Evolutionary conservation across 495 filamentous ascomycete species (phyloP).

Genomic region (Lasiosphaeria hispida): DNA sequence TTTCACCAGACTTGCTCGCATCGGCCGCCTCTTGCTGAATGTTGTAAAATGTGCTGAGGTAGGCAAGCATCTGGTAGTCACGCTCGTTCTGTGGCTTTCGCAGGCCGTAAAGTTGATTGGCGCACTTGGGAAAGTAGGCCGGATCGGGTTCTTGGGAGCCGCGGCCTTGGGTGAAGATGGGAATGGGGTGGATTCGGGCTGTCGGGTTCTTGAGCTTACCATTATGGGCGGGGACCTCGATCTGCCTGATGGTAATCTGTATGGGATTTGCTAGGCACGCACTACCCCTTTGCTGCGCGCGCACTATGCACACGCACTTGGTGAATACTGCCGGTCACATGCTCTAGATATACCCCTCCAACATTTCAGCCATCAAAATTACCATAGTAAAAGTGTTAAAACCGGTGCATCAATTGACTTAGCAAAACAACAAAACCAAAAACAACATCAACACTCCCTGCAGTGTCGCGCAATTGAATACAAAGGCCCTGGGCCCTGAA

Average conservation of each 20-base stretch:
- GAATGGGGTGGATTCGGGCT: neutral
- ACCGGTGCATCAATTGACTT: too few species aligned
- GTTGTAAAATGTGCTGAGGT: conserved; percentile 5
- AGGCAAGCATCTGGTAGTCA: conserved; percentile 1
- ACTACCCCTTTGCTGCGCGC: too few species aligned
- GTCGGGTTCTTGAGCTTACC: neutral
- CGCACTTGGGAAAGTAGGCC: conserved; percentile 4
- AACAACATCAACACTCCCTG: too few species aligned
- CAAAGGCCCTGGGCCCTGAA: too few species aligned
- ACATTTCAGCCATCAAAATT: too few species aligned
- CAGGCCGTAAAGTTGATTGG: conserved; percentile 1
- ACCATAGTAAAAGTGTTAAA: too few species aligned
- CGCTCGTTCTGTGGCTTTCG: neutral
- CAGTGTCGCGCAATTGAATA: too few species aligned
- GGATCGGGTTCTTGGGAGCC: conserved; percentile 3
- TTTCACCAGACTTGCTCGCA: conserved; percentile 1
- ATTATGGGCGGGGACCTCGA: neutral
- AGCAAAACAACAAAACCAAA: too few species aligned
- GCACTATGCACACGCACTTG: too few species aligned
- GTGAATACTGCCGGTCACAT: too few species aligned
- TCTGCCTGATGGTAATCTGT: neutral
- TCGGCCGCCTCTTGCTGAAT: conserved; percentile 1
- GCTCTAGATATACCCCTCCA: too few species aligned
- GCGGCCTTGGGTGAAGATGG: conserved; percentile 1
- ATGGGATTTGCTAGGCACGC: too few species aligned